phyloP scores from a whole-genome alignment of 345 rosid species.

The Linum tenue region DNA sequence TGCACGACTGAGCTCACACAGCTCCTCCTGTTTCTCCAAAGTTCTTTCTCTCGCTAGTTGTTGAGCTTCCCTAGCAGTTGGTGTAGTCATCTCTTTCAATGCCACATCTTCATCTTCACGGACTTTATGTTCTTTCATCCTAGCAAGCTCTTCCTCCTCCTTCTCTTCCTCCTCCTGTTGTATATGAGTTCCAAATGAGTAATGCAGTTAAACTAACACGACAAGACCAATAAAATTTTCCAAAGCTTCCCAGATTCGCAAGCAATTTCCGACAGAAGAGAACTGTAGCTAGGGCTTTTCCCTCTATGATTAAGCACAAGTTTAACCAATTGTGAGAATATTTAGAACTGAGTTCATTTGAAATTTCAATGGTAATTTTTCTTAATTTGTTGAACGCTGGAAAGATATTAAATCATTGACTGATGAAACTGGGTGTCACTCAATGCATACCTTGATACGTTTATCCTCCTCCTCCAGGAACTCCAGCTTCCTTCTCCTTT shows the following conservation, averaged over 20 bases:
- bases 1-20: conserved; percentile 77
- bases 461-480: conserved; percentile 94
- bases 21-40: conserved; percentile 62
- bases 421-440: neutral
- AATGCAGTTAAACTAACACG: neutral
- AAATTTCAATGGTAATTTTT: too few relatives aligned
- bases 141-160: conserved; percentile 64
- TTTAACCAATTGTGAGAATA: too few relatives aligned
- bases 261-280: too few relatives aligned
- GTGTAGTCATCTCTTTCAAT: conserved; percentile 57
- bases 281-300: too few relatives aligned
- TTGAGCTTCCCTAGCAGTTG: conserved; percentile 63
- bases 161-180: conserved; percentile 76
- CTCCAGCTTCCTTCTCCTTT: conserved; percentile 82
- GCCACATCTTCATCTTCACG: conserved; percentile 57
- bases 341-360: too few relatives aligned
- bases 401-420: neutral
- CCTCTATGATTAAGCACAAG: too few relatives aligned
- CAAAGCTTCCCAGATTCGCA: too few relatives aligned
- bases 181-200: conserved; percentile 11
- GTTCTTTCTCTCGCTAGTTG: conserved; percentile 64
- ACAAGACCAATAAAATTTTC: too few relatives aligned
- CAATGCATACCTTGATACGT: conserved; percentile 59
- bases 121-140: conserved; percentile 45
- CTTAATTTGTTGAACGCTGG: neutral